Percentiles rank a stretch among this genome's conserved stretches.
Conservation (phyloP, 768 basidiomycete genomes). For the Paxillus rubicundulus region DNA sequence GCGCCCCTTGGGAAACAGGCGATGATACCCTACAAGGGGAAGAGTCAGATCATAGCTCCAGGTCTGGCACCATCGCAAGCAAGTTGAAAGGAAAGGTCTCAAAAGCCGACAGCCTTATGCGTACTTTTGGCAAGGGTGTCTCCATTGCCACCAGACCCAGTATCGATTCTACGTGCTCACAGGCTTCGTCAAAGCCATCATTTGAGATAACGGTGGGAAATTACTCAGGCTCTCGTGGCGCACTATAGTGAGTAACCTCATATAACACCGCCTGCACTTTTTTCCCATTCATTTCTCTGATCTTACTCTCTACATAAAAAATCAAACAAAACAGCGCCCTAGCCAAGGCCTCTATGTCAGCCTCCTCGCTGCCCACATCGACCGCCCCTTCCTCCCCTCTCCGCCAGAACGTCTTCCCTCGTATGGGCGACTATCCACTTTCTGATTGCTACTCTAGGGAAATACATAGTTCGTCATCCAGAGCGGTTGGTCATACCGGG, state of each 20-base stretch:
- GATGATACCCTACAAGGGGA: constrained; percentile 46
- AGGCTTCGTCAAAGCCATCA: constrained; percentile 50
- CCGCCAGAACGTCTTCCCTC: constrained; percentile 46
- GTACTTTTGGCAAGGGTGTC: constrained; percentile 44
- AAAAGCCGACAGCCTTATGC: constrained; percentile 40
- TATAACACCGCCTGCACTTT: background rate
- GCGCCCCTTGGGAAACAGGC: constrained; percentile 77
- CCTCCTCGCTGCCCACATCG: constrained; percentile 44
- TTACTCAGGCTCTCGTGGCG: constrained; percentile 49
- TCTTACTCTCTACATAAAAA: background rate
- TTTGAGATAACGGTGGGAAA: constrained; percentile 56
- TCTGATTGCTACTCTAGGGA: constrained; percentile 9
- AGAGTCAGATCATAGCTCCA: constrained; percentile 40
- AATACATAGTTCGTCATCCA: constrained; percentile 1
- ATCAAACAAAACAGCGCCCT: constrained; percentile 43
- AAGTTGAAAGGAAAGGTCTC: constrained; percentile 29
- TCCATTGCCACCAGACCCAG: constrained; percentile 55
- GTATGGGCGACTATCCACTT: constrained; percentile 12
- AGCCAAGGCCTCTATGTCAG: constrained; percentile 60
- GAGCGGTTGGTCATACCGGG: constrained; percentile 10
- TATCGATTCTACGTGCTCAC: constrained; percentile 58
- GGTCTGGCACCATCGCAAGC: constrained; percentile 29
- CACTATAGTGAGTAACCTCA: constrained; percentile 52
- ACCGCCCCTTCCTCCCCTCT: constrained; percentile 17
- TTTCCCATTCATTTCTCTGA: background rate